Percentiles rank a stretch among this genome's conserved stretches.
phyloP scores from a whole-genome alignment of 2,329 filamentous ascomycete genomes.

The Botrytis sinoallii region DNA sequence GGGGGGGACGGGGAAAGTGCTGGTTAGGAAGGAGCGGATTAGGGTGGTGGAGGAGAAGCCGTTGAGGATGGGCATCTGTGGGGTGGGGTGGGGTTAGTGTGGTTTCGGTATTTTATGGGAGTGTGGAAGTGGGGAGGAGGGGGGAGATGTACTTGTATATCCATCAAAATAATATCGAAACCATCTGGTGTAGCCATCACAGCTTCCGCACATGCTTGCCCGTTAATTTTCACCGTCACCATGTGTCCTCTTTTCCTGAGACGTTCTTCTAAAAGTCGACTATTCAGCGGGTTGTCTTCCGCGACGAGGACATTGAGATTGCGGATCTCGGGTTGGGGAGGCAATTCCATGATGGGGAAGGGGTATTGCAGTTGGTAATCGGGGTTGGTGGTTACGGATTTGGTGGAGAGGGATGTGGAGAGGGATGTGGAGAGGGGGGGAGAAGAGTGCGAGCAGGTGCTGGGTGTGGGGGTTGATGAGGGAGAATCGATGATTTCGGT shows the following conservation, averaged over 20 bases:
- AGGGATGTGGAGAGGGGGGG: not conserved
- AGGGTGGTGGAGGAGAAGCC: slow-evolving; percentile 78
- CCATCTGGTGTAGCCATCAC: slow-evolving; percentile 60
- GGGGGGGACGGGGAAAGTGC: not conserved
- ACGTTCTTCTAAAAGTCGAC: slow-evolving; percentile 75
- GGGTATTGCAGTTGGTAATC: slow-evolving; percentile 27
- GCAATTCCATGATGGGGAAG: slow-evolving; percentile 6
- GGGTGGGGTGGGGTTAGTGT: not conserved
- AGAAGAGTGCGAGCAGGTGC: not conserved
- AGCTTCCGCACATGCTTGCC: slow-evolving; percentile 73
- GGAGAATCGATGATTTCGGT: not conserved
- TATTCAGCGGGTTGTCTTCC: slow-evolving; percentile 86
- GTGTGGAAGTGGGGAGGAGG: too few species aligned
- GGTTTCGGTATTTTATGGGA: not conserved
- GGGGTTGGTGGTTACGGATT: slow-evolving; percentile 11
- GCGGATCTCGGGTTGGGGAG: slow-evolving; percentile 24
- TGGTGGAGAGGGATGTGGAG: not conserved
- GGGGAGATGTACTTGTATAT: slow-evolving; percentile 71
- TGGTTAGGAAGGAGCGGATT: slow-evolving; percentile 64
- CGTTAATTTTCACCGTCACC: slow-evolving; percentile 72
- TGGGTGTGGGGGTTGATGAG: not conserved
- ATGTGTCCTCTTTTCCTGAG: slow-evolving; percentile 73
- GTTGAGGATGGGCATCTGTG: slow-evolving; percentile 90
- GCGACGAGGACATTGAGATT: slow-evolving; percentile 64
- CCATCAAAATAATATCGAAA: slow-evolving; percentile 85